phyloP scores from a whole-genome alignment of 1,284 basidiomycete genomes.

The Cryptococcus sp. region DNA sequence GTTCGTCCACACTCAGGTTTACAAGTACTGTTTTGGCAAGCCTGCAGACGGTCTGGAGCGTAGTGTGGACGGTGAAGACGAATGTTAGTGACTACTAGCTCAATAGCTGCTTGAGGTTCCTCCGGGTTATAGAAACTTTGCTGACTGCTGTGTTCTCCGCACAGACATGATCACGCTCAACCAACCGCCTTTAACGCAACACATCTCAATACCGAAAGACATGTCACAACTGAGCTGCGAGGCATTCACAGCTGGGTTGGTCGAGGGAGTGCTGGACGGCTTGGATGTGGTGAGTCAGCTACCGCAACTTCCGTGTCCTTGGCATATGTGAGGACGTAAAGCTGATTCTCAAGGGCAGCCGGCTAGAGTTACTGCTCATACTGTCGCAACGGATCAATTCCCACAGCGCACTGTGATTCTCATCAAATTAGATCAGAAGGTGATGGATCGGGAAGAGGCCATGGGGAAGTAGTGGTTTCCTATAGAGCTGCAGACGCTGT shows the following conservation, averaged over 20 bases:
- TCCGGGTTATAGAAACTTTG: not conserved
- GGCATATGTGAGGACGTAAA: too few relatives aligned
- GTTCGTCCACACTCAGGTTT: slow-evolving; percentile 89
- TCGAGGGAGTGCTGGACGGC: slow-evolving; percentile 95
- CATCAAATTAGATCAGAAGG: slow-evolving; percentile 88
- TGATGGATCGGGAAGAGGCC: slow-evolving; percentile 83
- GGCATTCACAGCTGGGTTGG: slow-evolving; percentile 93
- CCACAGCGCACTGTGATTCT: slow-evolving; percentile 87
- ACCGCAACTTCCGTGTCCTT: not conserved
- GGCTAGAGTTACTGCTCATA: slow-evolving; percentile 93
- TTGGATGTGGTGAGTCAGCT: slow-evolving; percentile 81
- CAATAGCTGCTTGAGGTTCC: not conserved
- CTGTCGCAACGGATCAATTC: slow-evolving; percentile 76
- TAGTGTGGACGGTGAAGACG: slow-evolving; percentile 92
- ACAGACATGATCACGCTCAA: slow-evolving; percentile 99
- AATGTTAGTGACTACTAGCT: slow-evolving; percentile 64
- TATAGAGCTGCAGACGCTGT: not conserved
- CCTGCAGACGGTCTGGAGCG: slow-evolving; percentile 92
- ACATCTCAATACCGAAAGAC: slow-evolving; percentile 91
- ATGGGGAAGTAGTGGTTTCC: slow-evolving; percentile 52
- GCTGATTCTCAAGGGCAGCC: slow-evolving; percentile 61
- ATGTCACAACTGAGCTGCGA: slow-evolving; percentile 93
- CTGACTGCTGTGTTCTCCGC: not conserved
- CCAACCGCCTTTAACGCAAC: slow-evolving; percentile 83
- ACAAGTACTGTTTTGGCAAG: slow-evolving; percentile 90